Conservation (phyloP, 2,329 filamentous ascomycete species). For the Cladosporium sp. region DNA sequence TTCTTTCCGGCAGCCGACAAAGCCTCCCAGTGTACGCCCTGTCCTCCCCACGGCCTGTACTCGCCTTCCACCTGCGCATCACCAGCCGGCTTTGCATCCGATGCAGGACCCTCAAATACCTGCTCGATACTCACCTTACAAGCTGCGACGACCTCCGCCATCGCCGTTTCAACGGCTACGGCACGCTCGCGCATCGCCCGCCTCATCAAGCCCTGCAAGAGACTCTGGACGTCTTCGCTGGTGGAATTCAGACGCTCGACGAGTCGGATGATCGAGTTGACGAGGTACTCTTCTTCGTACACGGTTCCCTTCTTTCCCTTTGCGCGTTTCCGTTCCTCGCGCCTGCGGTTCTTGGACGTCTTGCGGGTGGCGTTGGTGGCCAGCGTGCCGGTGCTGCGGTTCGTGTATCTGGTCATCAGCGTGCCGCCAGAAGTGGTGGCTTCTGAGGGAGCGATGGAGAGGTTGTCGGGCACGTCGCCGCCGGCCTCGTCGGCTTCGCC, state of each 20-base stretch:
- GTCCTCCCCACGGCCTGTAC: conserved; percentile 36
- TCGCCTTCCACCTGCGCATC: conserved; percentile 13
- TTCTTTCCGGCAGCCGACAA: conserved; percentile 33
- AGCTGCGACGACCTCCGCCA: conserved; percentile 68
- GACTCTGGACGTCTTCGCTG: conserved; percentile 65
- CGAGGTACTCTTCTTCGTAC: conserved; percentile 95
- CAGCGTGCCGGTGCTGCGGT: conserved; percentile 64
- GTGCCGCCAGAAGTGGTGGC: conserved; percentile 69
- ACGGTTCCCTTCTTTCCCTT: conserved; percentile 93
- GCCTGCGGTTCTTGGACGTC: conserved; percentile 79
- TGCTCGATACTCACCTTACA: conserved; percentile 65
- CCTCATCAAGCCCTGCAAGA: conserved; percentile 73
- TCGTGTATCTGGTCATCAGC: conserved; percentile 89
- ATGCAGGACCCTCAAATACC: conserved; percentile 54
- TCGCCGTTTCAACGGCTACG: conserved; percentile 67
- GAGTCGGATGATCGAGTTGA: conserved; percentile 78
- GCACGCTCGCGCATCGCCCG: conserved; percentile 86
- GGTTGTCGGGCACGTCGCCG: conserved; percentile 79
- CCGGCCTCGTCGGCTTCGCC: conserved; percentile 51
- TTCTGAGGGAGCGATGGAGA: conserved; percentile 84
- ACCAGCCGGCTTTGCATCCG: not conserved
- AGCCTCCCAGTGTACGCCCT: conserved; percentile 45
- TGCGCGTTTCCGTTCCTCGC: conserved; percentile 93
- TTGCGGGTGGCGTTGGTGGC: conserved; percentile 71
- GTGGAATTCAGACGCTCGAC: conserved; percentile 75